Evolutionary conservation across 2,329 filamentous ascomycete species (phyloP).

Genomic region (Nothophaeocryptopus gaeumannii): DNA sequence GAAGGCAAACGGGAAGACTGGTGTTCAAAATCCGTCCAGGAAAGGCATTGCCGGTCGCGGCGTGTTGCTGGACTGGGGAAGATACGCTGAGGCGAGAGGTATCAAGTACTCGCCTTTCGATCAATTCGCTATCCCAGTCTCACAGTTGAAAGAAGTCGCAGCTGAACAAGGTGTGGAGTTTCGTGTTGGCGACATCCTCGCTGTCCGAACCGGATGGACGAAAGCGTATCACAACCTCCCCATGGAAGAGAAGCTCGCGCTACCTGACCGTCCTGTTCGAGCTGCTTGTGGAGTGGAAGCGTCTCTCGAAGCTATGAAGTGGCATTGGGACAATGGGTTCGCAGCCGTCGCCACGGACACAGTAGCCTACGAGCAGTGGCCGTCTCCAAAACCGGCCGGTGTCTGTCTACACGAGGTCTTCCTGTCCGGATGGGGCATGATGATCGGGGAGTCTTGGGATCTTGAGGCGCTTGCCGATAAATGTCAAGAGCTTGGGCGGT

Average conservation of each 20-base stretch:
- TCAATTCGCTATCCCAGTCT: constrained; percentile 6
- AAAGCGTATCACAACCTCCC: constrained; percentile 25
- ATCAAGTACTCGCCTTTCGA: constrained; percentile 3
- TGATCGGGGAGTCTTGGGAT: constrained; percentile 53
- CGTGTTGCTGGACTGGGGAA: constrained; percentile 51
- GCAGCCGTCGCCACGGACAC: constrained; percentile 16
- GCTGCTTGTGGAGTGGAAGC: constrained; percentile 5
- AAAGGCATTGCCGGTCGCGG: constrained; percentile 57
- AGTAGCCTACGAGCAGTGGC: constrained; percentile 33
- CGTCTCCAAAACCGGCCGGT: constrained; percentile 29
- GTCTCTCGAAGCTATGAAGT: constrained; percentile 6
- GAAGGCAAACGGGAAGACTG: constrained; percentile 37
- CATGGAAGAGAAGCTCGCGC: constrained; percentile 1
- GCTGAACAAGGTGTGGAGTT: constrained; percentile 48
- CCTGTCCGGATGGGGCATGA: constrained; percentile 49
- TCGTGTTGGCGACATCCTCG: constrained; percentile 56
- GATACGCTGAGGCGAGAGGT: constrained; percentile 34
- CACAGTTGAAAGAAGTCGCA: constrained; percentile 36
- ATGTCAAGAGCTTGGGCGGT: constrained; percentile 40
- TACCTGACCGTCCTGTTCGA: constrained; percentile 1
- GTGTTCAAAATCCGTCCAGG: constrained; percentile 45
- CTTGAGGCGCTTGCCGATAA: constrained; percentile 44
- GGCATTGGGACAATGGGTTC: constrained; percentile 15
- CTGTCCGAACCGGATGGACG: constrained; percentile 51
- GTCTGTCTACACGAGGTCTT: constrained; percentile 46